Evolutionary conservation across 345 rosid species (phyloP), one percentile per base, ranked within the genome.

Genomic region (Cardamine resedifolia): DNA sequence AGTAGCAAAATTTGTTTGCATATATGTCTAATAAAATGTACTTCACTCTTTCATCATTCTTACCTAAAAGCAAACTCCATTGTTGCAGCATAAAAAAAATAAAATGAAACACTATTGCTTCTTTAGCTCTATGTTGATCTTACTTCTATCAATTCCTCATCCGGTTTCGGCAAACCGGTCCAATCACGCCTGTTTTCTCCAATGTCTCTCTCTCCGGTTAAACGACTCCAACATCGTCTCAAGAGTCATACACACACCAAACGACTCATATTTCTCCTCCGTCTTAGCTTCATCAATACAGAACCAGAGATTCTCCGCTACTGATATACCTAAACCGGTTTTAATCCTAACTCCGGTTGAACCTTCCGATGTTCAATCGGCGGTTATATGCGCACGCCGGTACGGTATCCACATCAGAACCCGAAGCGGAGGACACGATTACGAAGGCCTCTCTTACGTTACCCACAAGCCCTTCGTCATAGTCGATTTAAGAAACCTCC

Each of bases 361-460:
- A 19, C 76, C 59, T n/a, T 77, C 85, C 27, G 81, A 86, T 50
- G 79, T 87, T 66, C 86, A 79, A 38, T 85, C 85, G 1, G 52
- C 88, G 24, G 72, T 90, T 31, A 73, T 39, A 81, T 87, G 71
- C 48, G 82, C 70, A 68, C 79, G 70, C 53, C 28, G 31, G 66
- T 64, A 18, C 30, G 77, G 64, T 24, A 62, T 83, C 30, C 83
- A 82, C 41, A n/a, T 87, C 31, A 84, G 83, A 59, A 84, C 84
- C 50, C 77, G 92, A 11, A 86, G 96, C 59, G 96, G 96, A 2
- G 96, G 96, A 49, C 91, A 87, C 64, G 91, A 87, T 33, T 87
- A 79, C 45, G 96, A 85, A 48, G 96, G 89, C 28, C 77, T 85
- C 34, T 89, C 96, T 0, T 84, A 86, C 61, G 53, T 65, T 6